These are phyloP conservation scores for Ogataea pini DNA, from an alignment of 805 yeast genomes.

Conservation along the genomic window DNA sequence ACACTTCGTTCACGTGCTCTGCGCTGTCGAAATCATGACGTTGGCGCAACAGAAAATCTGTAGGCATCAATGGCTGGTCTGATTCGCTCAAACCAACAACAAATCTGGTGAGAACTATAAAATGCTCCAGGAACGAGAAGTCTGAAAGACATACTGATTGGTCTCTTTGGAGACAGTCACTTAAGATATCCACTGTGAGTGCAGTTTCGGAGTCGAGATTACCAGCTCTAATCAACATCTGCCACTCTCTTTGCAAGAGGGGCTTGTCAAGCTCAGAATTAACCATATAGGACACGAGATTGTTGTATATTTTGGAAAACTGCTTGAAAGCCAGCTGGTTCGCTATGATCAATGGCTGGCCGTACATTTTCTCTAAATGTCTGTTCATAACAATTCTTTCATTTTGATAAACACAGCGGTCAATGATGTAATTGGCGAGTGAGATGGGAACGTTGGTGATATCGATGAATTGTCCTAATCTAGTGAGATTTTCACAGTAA, in stretches of 20 bases:
- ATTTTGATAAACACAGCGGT: conserved; percentile 54
- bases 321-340: conserved; percentile 31
- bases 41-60: conserved; percentile 15
- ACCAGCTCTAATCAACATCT: conserved; percentile 27
- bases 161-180: conserved; percentile 47
- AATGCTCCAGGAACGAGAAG: conserved; percentile 48
- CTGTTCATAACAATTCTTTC: conserved; percentile 54
- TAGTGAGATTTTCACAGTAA: conserved; percentile 39
- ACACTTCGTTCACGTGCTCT: conserved; percentile 17
- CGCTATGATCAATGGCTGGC: conserved; percentile 29
- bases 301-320: conserved; percentile 36
- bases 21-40: conserved; percentile 18
- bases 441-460: conserved; percentile 76
- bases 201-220: conserved; percentile 28
- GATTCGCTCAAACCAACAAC: conserved; percentile 31
- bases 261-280: conserved; percentile 29
- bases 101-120: conserved; percentile 32
- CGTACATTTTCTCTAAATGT: conserved; percentile 36
- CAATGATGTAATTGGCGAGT: conserved; percentile 63
- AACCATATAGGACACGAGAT: conserved; percentile 33
- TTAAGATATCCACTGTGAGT: conserved; percentile 44
- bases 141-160: conserved; percentile 55
- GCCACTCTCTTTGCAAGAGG: conserved; percentile 31
- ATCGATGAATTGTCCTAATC: conserved; percentile 56
- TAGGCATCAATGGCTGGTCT: conserved; percentile 32